Base-by-base conservation (phyloP, 345 rosid species). In the Dimocarpus longan region DNA sequence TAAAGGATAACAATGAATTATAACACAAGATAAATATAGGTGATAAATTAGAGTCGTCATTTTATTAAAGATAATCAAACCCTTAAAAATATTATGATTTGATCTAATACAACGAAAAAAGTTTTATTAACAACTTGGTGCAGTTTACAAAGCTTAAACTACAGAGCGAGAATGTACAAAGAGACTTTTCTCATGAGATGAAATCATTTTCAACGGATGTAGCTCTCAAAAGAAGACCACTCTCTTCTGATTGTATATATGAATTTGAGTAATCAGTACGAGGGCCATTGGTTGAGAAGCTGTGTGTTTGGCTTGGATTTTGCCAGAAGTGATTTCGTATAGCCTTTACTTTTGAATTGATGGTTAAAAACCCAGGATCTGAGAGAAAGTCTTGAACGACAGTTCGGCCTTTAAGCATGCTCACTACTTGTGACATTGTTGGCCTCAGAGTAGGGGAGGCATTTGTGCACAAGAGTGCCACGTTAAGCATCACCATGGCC, bases 371-470 rank as follows among this genome's bases (percentile, higher is more conserved):
- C 59, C 97, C 94, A 0, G 90, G 88, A 85, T 91, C 95, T 0
- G 97, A 90, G 66, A 93, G 86, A 70, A 90, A 80, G 67, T 95
- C 95, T 83, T 90, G 91, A 80, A 95, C 81, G 0, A 87, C 88
- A 6, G 97, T 93, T 86, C 80, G 83, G 71, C 97, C 97, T 68
- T 91, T 92, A 13, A 95, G 87, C 86, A 95, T 90, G 84, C 96
- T 93, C 73, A 91, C 97, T 22, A 91, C 94, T 83, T 89, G 98
- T 19, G 98, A 90, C 97, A 93, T 95, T 26, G 89, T 86, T 24
- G 98, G 98, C 82, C 98, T 87, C n/a, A 93, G 82, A 0, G 95
- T 90, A 10, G 97, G 97, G 11, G 98, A 89, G 13, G 93, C 93
- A 63, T 90, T 90, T 32, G 97, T 90, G 83, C 97, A 93, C 81